These are phyloP conservation scores for Hydrangea macrophylla DNA, from an alignment of 148 eudicot species.

Conservation along the genomic window DNA sequence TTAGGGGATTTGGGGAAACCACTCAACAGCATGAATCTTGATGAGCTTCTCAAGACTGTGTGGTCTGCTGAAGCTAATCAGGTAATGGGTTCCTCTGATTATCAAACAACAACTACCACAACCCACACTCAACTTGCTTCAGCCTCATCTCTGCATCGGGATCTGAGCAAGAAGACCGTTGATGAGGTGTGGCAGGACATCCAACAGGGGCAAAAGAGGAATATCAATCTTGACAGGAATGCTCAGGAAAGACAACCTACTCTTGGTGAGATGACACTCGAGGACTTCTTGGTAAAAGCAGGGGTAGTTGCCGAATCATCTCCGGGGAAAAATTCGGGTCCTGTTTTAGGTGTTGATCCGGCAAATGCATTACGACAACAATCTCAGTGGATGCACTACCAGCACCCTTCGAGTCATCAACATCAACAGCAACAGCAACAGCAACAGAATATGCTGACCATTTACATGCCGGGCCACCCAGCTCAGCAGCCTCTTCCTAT, in stretches of 20 bases:
- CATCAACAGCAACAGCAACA: constrained; percentile 39
- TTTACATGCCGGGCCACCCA: constrained; percentile 63
- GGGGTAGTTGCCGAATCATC: constrained; percentile 64
- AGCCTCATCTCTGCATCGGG: constrained; percentile 39
- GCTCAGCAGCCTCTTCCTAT: constrained; percentile 44
- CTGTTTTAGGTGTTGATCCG: constrained; percentile 32
- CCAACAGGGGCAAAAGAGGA: constrained; percentile 49
- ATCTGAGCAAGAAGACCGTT: constrained; percentile 81
- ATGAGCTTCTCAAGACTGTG: constrained; percentile 79
- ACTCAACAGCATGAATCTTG: constrained; percentile 85
- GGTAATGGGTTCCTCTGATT: constrained; percentile 27
- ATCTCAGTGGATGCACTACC: constrained; percentile 56
- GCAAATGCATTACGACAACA: constrained; percentile 31
- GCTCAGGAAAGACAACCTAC: constrained; percentile 48
- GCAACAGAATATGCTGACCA: constrained; percentile 46
- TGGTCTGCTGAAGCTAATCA: constrained; percentile 65
- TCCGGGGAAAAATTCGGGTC: constrained; percentile 25
- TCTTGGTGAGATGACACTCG: constrained; percentile 93
- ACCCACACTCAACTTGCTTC: constrained; percentile 28
- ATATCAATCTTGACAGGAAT: constrained; percentile 30
- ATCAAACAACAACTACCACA: constrained; percentile 27
- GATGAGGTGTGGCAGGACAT: constrained; percentile 93
- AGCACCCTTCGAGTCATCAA: constrained; percentile 24
- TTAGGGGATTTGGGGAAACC: constrained; percentile 97
- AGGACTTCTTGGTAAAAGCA: constrained; percentile 85